phyloP scores from a whole-genome alignment of 73 alveolate genomes.

The Symbiodinium pilosum region DNA sequence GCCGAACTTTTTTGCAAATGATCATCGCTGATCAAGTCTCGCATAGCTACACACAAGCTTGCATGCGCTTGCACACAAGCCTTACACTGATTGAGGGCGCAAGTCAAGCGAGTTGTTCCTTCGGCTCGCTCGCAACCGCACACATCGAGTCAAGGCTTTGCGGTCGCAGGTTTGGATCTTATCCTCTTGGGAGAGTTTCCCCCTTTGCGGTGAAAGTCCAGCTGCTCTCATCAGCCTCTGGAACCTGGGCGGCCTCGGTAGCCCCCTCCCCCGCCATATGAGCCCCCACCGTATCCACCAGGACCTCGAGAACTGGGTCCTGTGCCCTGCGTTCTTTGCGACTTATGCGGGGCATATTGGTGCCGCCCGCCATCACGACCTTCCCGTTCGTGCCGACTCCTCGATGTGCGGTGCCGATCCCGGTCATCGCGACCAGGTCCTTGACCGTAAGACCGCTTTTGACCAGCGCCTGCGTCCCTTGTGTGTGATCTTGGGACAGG shows the following conservation, averaged over 20 bases:
- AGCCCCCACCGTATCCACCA: background rate
- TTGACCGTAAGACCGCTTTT: background rate
- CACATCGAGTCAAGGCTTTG: background rate
- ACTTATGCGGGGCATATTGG: constrained; percentile 8
- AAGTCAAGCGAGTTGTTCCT: background rate
- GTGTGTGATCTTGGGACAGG: background rate
- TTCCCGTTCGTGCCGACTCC: constrained; percentile 22
- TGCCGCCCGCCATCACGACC: constrained; percentile 2
- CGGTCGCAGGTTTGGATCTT: background rate
- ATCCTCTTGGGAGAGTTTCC: too few species aligned
- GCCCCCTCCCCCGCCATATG: constrained; percentile 33
- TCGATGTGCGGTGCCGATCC: constrained; percentile 2
- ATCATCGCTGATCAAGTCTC: constrained; percentile 11
- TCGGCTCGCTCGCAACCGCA: constrained; percentile 5
- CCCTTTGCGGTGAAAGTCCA: background rate
- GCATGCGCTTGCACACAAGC: background rate
- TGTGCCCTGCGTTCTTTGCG: background rate
- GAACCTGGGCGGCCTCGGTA: constrained; percentile 25
- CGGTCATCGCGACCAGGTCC: constrained; percentile 37
- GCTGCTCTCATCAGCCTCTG: background rate
- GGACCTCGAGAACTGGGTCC: background rate
- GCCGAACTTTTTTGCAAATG: background rate
- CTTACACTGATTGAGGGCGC: background rate
- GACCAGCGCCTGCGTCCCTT: background rate
- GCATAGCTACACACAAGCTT: background rate